Conservation (phyloP, 192 early-diverging fungal species). For the Gigaspora rosea region DNA sequence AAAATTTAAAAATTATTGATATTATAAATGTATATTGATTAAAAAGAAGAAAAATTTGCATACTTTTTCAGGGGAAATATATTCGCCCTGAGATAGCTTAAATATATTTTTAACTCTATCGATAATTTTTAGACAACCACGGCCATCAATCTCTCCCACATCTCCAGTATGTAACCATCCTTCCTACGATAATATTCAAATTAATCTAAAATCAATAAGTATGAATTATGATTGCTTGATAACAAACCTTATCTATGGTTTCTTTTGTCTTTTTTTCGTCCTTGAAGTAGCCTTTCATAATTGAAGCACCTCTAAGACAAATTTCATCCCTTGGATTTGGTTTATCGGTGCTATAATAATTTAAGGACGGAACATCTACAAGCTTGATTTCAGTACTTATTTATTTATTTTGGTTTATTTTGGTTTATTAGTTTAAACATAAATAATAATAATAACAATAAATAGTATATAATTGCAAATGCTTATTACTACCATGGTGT, state of each 20-base stretch:
- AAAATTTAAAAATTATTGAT: not conserved
- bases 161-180: constrained; percentile 93
- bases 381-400: constrained; percentile 75
- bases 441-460: not conserved
- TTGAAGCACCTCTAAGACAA: constrained; percentile 71
- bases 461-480: not conserved
- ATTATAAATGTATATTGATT: no score
- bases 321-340: constrained; percentile 88
- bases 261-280: constrained; percentile 79
- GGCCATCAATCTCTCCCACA: constrained; percentile 68
- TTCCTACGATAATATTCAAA: constrained; percentile 53
- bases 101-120: constrained; percentile 88
- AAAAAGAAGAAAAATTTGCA: no score
- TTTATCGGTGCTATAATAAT: constrained; percentile 72
- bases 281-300: constrained; percentile 86
- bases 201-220: no score
- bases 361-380: constrained; percentile 86
- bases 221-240: no score
- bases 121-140: constrained; percentile 78
- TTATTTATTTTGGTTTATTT: constrained; percentile 65
- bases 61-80: constrained; percentile 88
- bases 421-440: constrained; percentile 47
- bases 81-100: constrained; percentile 92
- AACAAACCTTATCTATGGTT: constrained; percentile 2
- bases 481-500: not conserved